A percentile compares a stretch with the other conserved stretches of the same genome.
These are phyloP conservation scores for Fusarium pseudonygamai DNA, from an alignment of 2,329 filamentous ascomycete genomes.

Conservation along the genomic window DNA sequence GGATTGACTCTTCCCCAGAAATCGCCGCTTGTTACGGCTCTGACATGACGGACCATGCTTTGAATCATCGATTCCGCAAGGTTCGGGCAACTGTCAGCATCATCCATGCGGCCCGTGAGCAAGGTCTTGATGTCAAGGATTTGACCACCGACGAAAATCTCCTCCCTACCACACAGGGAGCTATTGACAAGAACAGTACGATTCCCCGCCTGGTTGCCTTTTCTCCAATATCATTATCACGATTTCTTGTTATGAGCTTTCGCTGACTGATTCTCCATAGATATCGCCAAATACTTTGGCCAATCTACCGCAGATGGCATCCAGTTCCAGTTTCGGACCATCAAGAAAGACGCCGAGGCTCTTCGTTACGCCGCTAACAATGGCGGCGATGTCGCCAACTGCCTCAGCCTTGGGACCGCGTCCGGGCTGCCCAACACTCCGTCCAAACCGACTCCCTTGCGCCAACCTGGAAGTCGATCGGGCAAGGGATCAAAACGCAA, in stretches of 20 bases:
- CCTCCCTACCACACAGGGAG: conserved; percentile 51
- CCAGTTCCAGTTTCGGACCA: conserved; percentile 67
- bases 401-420: conserved; percentile 45
- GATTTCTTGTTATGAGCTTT: not conserved
- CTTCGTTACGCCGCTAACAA: conserved; percentile 56
- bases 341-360: conserved; percentile 63
- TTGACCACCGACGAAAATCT: conserved; percentile 49
- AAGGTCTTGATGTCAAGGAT: conserved; percentile 55
- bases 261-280: conserved; percentile 47
- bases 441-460: conserved; percentile 40
- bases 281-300: conserved; percentile 68
- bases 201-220: not conserved
- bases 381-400: conserved; percentile 57
- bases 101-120: conserved; percentile 48
- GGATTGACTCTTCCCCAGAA: conserved; percentile 53
- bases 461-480: conserved; percentile 37
- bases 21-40: conserved; percentile 59
- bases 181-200: conserved; percentile 55
- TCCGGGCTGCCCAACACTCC: conserved; percentile 44
- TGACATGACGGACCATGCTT: conserved; percentile 57
- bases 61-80: conserved; percentile 63
- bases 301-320: conserved; percentile 67
- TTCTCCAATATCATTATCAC: not conserved
- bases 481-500: conserved; percentile 44
- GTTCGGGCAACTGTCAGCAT: conserved; percentile 55